Conservation (phyloP, 768 basidiomycete genomes). For the Termitomyces sp. region DNA sequence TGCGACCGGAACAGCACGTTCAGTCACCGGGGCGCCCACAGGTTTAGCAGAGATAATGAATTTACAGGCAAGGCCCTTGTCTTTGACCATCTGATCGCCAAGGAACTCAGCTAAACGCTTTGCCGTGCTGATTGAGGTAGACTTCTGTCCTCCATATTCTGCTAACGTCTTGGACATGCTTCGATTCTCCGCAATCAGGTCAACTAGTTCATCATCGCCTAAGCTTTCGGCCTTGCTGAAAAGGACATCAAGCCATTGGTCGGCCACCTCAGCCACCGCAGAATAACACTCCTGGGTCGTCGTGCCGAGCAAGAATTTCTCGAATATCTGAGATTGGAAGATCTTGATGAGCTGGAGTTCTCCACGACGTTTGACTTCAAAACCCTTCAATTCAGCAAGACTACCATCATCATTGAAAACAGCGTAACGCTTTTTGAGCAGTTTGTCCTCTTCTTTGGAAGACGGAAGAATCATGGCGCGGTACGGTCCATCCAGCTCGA, state of each 20-base stretch:
- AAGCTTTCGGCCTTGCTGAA: slow-evolving; percentile 84
- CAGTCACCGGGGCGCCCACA: slow-evolving; percentile 90
- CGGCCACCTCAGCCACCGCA: slow-evolving; percentile 88
- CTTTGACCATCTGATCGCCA: slow-evolving; percentile 98
- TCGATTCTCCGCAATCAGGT: slow-evolving; percentile 97
- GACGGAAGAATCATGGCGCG: slow-evolving; percentile 99
- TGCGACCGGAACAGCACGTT: slow-evolving; percentile 93
- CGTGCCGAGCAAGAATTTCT: slow-evolving; percentile 90
- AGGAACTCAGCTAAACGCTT: slow-evolving; percentile 93
- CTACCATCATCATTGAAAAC: slow-evolving; percentile 98
- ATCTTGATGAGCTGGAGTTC: slow-evolving; percentile 99
- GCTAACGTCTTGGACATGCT: slow-evolving; percentile 97
- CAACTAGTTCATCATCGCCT: slow-evolving; percentile 89
- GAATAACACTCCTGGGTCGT: slow-evolving; percentile 96
- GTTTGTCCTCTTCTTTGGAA: slow-evolving; percentile 98
- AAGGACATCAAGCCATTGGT: slow-evolving; percentile 97
- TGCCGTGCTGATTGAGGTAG: slow-evolving; percentile 97
- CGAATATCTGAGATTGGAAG: slow-evolving; percentile 98
- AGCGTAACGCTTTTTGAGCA: slow-evolving; percentile 97
- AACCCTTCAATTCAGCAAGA: slow-evolving; percentile 97
- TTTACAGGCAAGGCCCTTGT: slow-evolving; percentile 97
- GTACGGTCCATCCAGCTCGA: slow-evolving; percentile 98
- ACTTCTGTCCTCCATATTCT: slow-evolving; percentile 96
- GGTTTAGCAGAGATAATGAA: slow-evolving; percentile 98
- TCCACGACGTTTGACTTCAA: slow-evolving; percentile 97